These are phyloP conservation scores for Galerina marginata DNA, from an alignment of 768 basidiomycete genomes.

Conservation along the genomic window DNA sequence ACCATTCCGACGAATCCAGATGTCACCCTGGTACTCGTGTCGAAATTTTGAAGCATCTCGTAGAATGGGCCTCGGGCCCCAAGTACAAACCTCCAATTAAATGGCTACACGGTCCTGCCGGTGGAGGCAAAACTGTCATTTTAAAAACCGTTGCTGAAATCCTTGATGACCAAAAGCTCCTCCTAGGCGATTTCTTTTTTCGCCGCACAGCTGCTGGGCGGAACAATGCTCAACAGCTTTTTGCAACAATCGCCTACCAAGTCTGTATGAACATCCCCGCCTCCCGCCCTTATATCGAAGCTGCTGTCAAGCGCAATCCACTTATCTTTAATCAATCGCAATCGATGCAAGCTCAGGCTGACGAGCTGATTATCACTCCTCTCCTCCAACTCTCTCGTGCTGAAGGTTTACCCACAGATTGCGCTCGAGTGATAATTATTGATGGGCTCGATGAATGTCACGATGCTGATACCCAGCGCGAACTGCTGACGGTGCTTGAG, in stretches of 20 bases:
- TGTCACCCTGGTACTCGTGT: not conserved
- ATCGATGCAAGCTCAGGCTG: not conserved
- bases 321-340: not conserved
- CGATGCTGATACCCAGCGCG: not conserved
- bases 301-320: not conserved
- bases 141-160: not conserved
- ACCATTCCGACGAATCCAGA: not conserved
- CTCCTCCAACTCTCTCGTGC: too few species aligned
- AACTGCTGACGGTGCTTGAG: not conserved
- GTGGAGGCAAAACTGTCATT: not conserved
- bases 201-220: not conserved
- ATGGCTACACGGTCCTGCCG: not conserved
- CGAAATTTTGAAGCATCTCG: not conserved
- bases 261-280: not conserved
- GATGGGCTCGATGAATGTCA: not conserved
- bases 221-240: not conserved
- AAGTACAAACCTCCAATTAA: not conserved
- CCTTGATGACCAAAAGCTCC: not conserved
- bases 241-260: constrained; percentile 1
- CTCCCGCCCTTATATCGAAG: not conserved
- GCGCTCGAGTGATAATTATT: not conserved
- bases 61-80: not conserved
- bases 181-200: not conserved
- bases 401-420: too few species aligned
- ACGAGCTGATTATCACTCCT: not conserved